A percentile compares a stretch with the other conserved stretches of the same genome.
phyloP scores from a whole-genome alignment of 2,329 filamentous ascomycete species.

The Tolypocladium capitatum region DNA sequence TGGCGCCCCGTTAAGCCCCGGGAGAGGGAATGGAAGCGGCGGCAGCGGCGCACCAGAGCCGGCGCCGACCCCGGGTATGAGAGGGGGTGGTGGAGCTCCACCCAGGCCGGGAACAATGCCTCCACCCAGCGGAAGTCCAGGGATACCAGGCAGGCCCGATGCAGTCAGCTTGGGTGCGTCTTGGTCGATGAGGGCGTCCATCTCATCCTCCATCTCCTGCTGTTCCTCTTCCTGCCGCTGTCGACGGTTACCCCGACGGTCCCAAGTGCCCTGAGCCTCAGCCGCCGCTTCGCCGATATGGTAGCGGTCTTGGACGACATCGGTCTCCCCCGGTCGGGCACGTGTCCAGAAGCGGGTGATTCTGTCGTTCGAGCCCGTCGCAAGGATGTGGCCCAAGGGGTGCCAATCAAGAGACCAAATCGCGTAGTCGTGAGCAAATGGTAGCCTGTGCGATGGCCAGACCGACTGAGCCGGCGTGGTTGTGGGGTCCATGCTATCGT shows the following conservation, averaged over 20 bases:
- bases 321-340: slow-evolving; percentile 73
- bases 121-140: slow-evolving; percentile 38
- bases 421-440: slow-evolving; percentile 83
- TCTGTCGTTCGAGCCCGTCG: slow-evolving; percentile 90
- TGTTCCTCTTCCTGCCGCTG: slow-evolving; percentile 87
- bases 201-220: slow-evolving; percentile 84
- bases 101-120: slow-evolving; percentile 26
- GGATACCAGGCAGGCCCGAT: slow-evolving; percentile 41
- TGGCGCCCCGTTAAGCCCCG: slow-evolving; percentile 31
- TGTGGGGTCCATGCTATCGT: slow-evolving; percentile 67
- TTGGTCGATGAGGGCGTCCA: slow-evolving; percentile 85
- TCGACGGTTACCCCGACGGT: slow-evolving; percentile 61
- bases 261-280: slow-evolving; percentile 91
- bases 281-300: slow-evolving; percentile 91
- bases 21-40: slow-evolving; percentile 41
- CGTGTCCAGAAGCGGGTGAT: slow-evolving; percentile 96
- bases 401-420: slow-evolving; percentile 99
- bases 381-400: slow-evolving; percentile 85
- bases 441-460: slow-evolving; percentile 75
- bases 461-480: slow-evolving; percentile 81
- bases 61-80: slow-evolving; percentile 37
- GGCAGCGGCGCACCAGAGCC: slow-evolving; percentile 26
- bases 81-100: slow-evolving; percentile 25
- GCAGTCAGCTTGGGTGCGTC: slow-evolving; percentile 45
- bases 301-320: slow-evolving; percentile 78